Conservation (phyloP, 257 asterid genomes). For the Fraxinus excelsior region DNA sequence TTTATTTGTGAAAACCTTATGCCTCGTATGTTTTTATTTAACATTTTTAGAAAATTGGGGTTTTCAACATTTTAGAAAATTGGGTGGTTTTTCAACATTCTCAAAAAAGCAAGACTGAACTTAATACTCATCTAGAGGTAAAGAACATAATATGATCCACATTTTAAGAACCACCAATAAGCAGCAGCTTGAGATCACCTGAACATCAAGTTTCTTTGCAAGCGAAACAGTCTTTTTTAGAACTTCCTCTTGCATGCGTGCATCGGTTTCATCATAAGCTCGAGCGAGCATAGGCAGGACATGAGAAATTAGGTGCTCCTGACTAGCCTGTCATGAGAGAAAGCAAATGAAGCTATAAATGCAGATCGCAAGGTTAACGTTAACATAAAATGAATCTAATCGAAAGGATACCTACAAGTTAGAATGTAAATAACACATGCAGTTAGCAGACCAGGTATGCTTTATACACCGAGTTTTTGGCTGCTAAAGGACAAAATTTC, state of each 20-base stretch:
- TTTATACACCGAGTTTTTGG: neutral
- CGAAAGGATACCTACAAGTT: neutral
- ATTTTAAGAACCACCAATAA: slow-evolving; percentile 25
- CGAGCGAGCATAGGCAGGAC: slow-evolving; percentile 91
- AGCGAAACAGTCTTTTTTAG: slow-evolving; percentile 77
- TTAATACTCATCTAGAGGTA: neutral
- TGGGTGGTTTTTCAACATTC: neutral
- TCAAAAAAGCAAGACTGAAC: neutral
- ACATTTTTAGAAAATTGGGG: neutral
- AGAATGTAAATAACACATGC: neutral
- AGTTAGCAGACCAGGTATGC: neutral
- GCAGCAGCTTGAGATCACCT: slow-evolving; percentile 55
- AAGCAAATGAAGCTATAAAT: slow-evolving; percentile 21
- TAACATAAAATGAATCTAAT: neutral
- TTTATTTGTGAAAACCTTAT: neutral
- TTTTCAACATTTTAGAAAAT: neutral
- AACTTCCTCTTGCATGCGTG: slow-evolving; percentile 99
- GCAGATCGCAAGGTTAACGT: slow-evolving; percentile 14
- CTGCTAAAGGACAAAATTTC: neutral
- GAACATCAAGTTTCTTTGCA: slow-evolving; percentile 84
- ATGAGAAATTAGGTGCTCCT: slow-evolving; percentile 73
- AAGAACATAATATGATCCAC: neutral
- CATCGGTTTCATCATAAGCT: slow-evolving; percentile 93
- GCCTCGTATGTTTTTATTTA: neutral
- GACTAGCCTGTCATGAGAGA: slow-evolving; percentile 70